Evolutionary conservation across 2,329 filamentous ascomycete species (phyloP).

Genomic region (Alternaria hordeiaustralica): DNA sequence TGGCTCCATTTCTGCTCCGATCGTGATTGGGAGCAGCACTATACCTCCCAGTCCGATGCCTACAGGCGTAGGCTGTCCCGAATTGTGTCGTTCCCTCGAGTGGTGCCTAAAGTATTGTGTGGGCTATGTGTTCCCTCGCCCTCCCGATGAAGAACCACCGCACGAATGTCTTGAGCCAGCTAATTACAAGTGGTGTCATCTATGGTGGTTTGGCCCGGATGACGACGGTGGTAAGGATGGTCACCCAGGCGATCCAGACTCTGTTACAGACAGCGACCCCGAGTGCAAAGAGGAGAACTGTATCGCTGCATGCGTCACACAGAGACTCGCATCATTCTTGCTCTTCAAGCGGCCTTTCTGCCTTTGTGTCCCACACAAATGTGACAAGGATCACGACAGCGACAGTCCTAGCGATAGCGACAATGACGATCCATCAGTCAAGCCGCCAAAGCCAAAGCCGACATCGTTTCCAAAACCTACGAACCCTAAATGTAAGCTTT

Average conservation of each 20-base stretch:
- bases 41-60: neutral
- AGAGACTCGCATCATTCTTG: conserved; percentile 9
- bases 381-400: conserved; percentile 11
- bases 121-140: neutral
- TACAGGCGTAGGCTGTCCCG: conserved; percentile 6
- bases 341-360: conserved; percentile 18
- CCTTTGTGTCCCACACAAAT: conserved; percentile 16
- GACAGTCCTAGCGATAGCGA: conserved; percentile 13
- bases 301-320: conserved; percentile 5
- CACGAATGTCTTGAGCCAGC: conserved; percentile 13
- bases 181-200: conserved; percentile 5
- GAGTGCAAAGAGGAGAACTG: conserved; percentile 21
- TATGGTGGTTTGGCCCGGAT: conserved; percentile 11
- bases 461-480: conserved; percentile 5
- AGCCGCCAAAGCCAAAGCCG: conserved; percentile 10
- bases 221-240: neutral
- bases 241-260: conserved; percentile 13
- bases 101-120: conserved; percentile 13
- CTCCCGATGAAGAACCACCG: conserved; percentile 3
- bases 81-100: neutral
- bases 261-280: conserved; percentile 6
- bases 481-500: conserved; percentile 16
- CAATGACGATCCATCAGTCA: conserved; percentile 2
- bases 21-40: neutral
- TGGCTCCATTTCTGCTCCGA: neutral